These are phyloP conservation scores for Penicillium diatomitis DNA, from an alignment of 495 filamentous ascomycete genomes.

Conservation along the genomic window DNA sequence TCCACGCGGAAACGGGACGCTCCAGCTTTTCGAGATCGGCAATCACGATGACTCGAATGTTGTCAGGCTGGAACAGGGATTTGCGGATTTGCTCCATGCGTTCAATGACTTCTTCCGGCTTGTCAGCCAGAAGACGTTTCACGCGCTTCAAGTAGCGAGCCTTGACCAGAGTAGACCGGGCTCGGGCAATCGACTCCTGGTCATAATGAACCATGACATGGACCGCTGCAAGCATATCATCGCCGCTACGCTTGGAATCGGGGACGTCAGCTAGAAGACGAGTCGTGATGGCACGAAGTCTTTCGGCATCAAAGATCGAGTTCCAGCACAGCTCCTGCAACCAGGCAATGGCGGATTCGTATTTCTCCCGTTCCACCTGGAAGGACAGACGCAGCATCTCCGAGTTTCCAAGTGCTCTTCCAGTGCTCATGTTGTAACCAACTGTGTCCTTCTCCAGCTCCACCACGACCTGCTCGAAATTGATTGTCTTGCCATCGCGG, in stretches of 20 bases:
- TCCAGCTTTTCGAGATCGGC: conserved; percentile 69
- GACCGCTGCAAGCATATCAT: conserved; percentile 57
- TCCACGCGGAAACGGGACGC: conserved; percentile 79
- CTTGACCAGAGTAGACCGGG: conserved; percentile 76
- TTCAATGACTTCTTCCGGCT: conserved; percentile 60
- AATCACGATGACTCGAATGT: conserved; percentile 76
- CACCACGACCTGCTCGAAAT: conserved; percentile 86
- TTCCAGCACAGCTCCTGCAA: conserved; percentile 77
- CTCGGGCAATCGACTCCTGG: conserved; percentile 61
- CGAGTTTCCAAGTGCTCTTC: conserved; percentile 56
- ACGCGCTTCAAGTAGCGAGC: conserved; percentile 80
- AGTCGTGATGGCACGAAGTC: conserved; percentile 74
- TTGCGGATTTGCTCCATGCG: conserved; percentile 69
- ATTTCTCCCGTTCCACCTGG: conserved; percentile 82
- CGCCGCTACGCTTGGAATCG: conserved; percentile 81
- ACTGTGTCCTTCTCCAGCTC: conserved; percentile 87
- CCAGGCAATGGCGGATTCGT: conserved; percentile 75
- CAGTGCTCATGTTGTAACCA: conserved; percentile 62
- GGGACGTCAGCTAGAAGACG: conserved; percentile 89
- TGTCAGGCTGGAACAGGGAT: conserved; percentile 66
- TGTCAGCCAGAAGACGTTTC: conserved; percentile 60
- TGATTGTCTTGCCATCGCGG: conserved; percentile 65
- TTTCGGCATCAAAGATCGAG: conserved; percentile 72
- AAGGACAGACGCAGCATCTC: conserved; percentile 76
- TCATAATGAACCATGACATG: conserved; percentile 72